Evolutionary conservation across 1,139 yeast genomes (phyloP).

Genomic region (Suhomyces taliae): DNA sequence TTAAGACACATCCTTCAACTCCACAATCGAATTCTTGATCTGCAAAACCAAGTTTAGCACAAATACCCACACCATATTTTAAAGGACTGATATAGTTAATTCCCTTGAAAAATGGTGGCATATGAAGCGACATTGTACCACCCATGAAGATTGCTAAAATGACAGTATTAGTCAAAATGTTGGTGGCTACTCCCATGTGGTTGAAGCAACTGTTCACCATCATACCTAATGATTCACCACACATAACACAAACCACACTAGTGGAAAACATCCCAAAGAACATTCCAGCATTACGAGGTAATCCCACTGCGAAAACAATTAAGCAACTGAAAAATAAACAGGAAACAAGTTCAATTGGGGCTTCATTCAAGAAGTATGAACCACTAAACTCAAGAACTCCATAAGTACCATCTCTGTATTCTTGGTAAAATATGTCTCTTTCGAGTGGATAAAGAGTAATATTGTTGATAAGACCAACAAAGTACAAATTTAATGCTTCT

Average conservation of each 20-base stretch:
- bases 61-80: slow-evolving; percentile 26
- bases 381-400: slow-evolving; percentile 22
- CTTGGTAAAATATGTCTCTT: slow-evolving; percentile 27
- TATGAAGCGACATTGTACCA: slow-evolving; percentile 28
- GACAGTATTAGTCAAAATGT: slow-evolving; percentile 20
- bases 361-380: slow-evolving; percentile 24
- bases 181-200: slow-evolving; percentile 28
- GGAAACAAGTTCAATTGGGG: slow-evolving; percentile 24
- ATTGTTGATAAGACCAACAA: slow-evolving; percentile 26
- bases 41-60: slow-evolving; percentile 39
- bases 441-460: slow-evolving; percentile 24
- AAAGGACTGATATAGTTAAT: slow-evolving; percentile 26
- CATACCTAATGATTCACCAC: slow-evolving; percentile 27
- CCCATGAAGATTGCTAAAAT: slow-evolving; percentile 28
- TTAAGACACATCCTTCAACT: slow-evolving; percentile 27
- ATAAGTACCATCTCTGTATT: slow-evolving; percentile 23
- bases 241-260: slow-evolving; percentile 18
- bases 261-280: slow-evolving; percentile 22
- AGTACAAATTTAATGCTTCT: slow-evolving; percentile 23
- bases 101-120: slow-evolving; percentile 26
- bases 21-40: slow-evolving; percentile 36
- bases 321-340: slow-evolving; percentile 21
- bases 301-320: slow-evolving; percentile 23
- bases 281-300: slow-evolving; percentile 25
- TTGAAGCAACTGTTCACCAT: slow-evolving; percentile 21